Evolutionary conservation across 225 moss, liverwort and hornwort genomes (phyloP), one percentile per base, ranked within the genome.

Genomic region (Pseudoscleropodium purum): DNA sequence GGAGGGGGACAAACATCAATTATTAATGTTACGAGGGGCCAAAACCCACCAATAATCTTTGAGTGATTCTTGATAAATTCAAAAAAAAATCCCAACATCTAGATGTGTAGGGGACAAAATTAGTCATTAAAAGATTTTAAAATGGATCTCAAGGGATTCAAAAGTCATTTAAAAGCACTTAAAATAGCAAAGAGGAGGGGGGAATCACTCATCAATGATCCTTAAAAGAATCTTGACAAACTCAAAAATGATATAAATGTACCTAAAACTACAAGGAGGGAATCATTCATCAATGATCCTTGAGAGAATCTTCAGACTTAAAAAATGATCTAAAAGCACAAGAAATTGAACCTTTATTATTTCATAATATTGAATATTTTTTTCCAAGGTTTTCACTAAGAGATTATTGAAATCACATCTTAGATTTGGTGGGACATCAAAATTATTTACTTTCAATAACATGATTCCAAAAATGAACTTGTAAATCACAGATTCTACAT

Each of bases 11-110:
- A 54, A 54, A 37, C 1, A 24, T 54, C 78, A 78, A 36, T 54
- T 9, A 78, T 34, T 15, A 34, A 5, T 36, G 21, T 51, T 1
- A 0, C 1, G 10, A 6, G 0, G 13, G 23, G 8, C 0, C 3
- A 10, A 52, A 51, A 54, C 14, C 25, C 9, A 15, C 9, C 6
- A 14, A 73, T 29, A 29, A 33, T 57, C 18, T n/a, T 11, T 80
- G 18, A 39, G 0, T 54, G 29, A 7, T 39, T 39, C 11, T 59
- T 29, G 9, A 77, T 52, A 23, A 1, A 23, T 0, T 34, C 3
- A 52, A 77, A 52, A 51, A 52, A 36, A 8, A 52, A 14, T 0
- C 20, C 0, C 34, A 76, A 51, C 1, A 76, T 2, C 5, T 14
- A 36, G 2, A 23, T 36, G 13, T 36, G 5, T 0, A 36, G 0